phyloP scores from a whole-genome alignment of 2,329 filamentous ascomycete species.

The Fusarium sp. region DNA sequence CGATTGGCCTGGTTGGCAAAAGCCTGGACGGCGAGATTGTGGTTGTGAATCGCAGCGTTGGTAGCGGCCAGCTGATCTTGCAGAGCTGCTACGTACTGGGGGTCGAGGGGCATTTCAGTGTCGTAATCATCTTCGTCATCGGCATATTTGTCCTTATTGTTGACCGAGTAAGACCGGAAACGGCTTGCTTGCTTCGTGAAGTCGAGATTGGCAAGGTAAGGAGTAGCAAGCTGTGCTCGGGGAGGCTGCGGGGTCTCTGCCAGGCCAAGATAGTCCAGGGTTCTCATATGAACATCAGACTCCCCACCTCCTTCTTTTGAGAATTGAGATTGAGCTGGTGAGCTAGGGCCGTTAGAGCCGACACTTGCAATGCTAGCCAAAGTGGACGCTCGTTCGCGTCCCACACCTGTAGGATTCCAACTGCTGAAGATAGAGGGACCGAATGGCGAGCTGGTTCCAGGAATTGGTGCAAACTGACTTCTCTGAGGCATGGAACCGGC shows the following conservation, averaged over 20 bases:
- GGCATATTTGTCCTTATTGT: slow-evolving; percentile 97
- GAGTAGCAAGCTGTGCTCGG: slow-evolving; percentile 77
- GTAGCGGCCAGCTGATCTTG: slow-evolving; percentile 72
- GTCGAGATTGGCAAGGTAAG: slow-evolving; percentile 78
- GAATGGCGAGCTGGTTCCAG: slow-evolving; percentile 73
- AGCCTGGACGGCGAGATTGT: slow-evolving; percentile 92
- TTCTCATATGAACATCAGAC: slow-evolving; percentile 87
- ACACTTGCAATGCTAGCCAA: slow-evolving; percentile 85
- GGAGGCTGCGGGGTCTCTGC: slow-evolving; percentile 90
- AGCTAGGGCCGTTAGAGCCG: slow-evolving; percentile 88
- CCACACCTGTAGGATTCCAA: slow-evolving; percentile 74
- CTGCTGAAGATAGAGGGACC: slow-evolving; percentile 90
- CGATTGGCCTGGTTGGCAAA: slow-evolving; percentile 87
- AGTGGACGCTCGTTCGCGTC: slow-evolving; percentile 85
- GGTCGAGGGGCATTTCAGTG: slow-evolving; percentile 60
- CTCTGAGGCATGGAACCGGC: slow-evolving; percentile 95
- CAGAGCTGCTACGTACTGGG: slow-evolving; percentile 67
- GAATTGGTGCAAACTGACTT: slow-evolving; percentile 70
- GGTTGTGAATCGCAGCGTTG: slow-evolving; percentile 80
- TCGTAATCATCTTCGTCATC: slow-evolving; percentile 85
- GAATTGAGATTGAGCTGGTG: slow-evolving; percentile 85
- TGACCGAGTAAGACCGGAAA: slow-evolving; percentile 97
- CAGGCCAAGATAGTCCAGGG: slow-evolving; percentile 92
- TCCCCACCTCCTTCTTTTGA: slow-evolving; percentile 86
- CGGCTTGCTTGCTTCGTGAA: slow-evolving; percentile 83